Conservation (phyloP, 208 protist genomes). For the Kentomonas sorsogonicus region DNA sequence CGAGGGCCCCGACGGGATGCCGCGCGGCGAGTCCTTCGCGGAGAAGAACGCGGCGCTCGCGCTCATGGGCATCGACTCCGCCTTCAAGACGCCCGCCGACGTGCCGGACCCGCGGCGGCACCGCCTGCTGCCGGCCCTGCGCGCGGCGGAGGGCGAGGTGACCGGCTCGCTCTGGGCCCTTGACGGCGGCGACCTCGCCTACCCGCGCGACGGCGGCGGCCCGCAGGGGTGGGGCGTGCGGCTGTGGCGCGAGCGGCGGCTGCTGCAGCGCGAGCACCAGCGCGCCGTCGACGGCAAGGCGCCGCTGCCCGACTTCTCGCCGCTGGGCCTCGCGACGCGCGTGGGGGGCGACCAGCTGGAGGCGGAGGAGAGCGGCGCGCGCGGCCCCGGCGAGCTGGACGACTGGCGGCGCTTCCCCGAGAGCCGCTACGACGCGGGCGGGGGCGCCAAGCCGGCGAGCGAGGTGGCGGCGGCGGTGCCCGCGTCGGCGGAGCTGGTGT, state of each 20-base stretch:
- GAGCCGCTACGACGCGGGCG: conserved; percentile 68
- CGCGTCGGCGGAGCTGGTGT: conserved; percentile 70
- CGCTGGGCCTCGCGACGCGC: conserved; percentile 44
- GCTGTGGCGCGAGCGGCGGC: conserved; percentile 75
- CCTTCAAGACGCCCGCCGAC: conserved; percentile 51
- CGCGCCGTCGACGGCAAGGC: conserved; percentile 44
- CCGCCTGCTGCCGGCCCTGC: conserved; percentile 63
- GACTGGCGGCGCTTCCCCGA: conserved; percentile 61
- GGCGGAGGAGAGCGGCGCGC: conserved; percentile 71
- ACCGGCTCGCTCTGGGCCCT: conserved; percentile 75
- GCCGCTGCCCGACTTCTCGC: conserved; percentile 42
- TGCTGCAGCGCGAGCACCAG: conserved; percentile 67
- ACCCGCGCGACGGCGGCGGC: conserved; percentile 78
- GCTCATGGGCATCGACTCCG: conserved; percentile 72
- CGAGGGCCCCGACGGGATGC: conserved; percentile 73
- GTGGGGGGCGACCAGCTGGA: conserved; percentile 75
- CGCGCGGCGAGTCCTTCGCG: conserved; percentile 67
- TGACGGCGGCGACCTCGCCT: conserved; percentile 81
- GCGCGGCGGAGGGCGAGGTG: conserved; percentile 63
- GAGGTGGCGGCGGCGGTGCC: conserved; percentile 62
- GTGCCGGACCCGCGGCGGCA: conserved; percentile 49
- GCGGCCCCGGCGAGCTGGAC: conserved; percentile 49
- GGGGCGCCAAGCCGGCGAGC: conserved; percentile 42
- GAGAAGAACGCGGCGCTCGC: conserved; percentile 83
- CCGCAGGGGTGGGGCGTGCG: conserved; percentile 80